Evolutionary conservation across 306 rosid species (phyloP).

Genomic region (Elaeagnus macrophylla): DNA sequence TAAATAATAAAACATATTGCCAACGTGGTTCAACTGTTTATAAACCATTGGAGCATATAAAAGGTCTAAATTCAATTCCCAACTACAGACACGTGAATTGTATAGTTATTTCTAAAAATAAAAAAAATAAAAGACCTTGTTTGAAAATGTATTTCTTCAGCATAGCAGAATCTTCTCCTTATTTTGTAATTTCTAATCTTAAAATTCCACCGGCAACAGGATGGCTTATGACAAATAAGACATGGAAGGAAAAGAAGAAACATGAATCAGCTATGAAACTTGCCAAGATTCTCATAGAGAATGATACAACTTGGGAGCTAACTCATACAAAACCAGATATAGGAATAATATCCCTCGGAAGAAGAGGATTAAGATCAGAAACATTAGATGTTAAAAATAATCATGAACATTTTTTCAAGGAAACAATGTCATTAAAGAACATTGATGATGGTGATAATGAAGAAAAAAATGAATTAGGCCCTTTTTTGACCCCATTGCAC

Average conservation of each 20-base stretch:
- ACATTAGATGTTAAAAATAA: no score
- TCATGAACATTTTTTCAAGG: no score
- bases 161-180: no score
- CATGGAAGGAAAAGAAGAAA: not conserved
- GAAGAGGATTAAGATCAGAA: not conserved
- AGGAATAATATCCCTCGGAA: not conserved
- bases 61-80: no score
- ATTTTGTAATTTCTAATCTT: no score
- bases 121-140: no score
- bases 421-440: not conserved
- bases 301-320: not conserved
- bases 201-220: not conserved
- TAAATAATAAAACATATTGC: no score
- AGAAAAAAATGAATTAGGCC: not conserved
- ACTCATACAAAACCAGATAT: not conserved
- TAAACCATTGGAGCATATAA: no score
- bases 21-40: no score
- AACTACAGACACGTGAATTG: no score
- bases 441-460: not conserved
- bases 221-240: not conserved
- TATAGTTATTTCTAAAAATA: no score
- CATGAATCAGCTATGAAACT: conserved; percentile 14
- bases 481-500: conserved; percentile 24
- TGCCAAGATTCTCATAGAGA: not conserved
- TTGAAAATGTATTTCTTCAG: no score